Evolutionary conservation across 164 flowering plant species (phyloP), one percentile per base, ranked within the genome.

Genomic region (Piper longum): DNA sequence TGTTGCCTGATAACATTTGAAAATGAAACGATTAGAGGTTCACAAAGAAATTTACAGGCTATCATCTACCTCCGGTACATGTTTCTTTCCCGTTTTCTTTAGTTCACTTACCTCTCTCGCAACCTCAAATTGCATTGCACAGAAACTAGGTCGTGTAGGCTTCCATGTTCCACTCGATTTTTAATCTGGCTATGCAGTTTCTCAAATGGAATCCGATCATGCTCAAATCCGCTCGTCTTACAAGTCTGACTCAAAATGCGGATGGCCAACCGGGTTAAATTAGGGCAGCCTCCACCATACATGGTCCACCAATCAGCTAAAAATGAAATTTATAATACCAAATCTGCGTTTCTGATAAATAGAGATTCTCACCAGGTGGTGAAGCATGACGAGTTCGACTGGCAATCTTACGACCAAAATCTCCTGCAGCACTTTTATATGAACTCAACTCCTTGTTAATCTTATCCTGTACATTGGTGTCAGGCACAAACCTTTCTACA

Each of bases 251-350:
- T 78, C 48, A 87, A 91, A 76, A 89, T 74, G 41, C 83, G 89
- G 62, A 80, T 71, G 17, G 95, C 95, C 69, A 89, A 71, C 43
- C 88, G 84, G 45, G 88, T 76, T 79, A 87, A 75, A 74, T 89
- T 85, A 56, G 95, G 95, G 76, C 96, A 89, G 68, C 85, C 80
- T 55, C 89, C 95, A 70, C 96, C 98, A 75, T 86, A 86, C 44
- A 88, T 86, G 66, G 89, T 83, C 98, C 98, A 89, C 98, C 98
- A 92, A 75, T 87, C 96, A 63, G 75, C 96, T 92, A 54, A 63
- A 66, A 26, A 63, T n/a, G 51, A 36, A 59, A 67, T 19, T 57
- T 67, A 68, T 55, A 75, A 65, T 68, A 62, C 18, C 17, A 12
- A 5, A 48, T 48, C 3, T 9, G 0, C 3, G 8, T 56, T 36